phyloP scores from a whole-genome alignment of 2,329 filamentous ascomycete species.

The Ophiostoma australiae region DNA sequence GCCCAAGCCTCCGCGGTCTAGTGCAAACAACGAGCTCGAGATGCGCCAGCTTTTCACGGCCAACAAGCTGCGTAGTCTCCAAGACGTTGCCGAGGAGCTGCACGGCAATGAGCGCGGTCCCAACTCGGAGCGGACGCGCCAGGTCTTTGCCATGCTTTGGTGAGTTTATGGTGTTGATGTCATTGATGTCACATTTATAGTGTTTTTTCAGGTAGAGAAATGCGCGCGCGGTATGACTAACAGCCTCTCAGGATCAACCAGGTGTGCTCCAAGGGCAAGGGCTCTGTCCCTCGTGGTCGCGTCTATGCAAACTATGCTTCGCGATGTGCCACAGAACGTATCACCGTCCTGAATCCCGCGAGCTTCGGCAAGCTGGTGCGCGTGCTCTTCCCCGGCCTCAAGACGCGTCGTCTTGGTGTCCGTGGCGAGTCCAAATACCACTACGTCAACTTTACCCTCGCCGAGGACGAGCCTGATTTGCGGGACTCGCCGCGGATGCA shows the following conservation, averaged over 20 bases:
- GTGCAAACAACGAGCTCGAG: conserved; percentile 74
- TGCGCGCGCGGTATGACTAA: conserved; percentile 22
- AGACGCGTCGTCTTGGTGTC: conserved; percentile 85
- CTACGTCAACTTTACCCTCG: conserved; percentile 66
- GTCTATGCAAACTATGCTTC: conserved; percentile 96
- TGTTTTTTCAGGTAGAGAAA: too few relatives aligned
- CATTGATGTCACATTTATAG: background rate
- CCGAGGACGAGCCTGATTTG: conserved; percentile 51
- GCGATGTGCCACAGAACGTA: conserved; percentile 84
- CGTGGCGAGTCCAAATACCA: conserved; percentile 98
- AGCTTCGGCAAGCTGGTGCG: conserved; percentile 97
- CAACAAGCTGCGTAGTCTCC: conserved; percentile 62
- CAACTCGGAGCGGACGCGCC: conserved; percentile 75
- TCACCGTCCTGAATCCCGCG: conserved; percentile 91
- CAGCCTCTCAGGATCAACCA: conserved; percentile 59
- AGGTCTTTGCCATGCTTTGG: conserved; percentile 87
- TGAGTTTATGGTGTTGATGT: conserved; percentile 41
- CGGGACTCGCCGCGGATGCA: conserved; percentile 44
- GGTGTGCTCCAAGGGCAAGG: conserved; percentile 68
- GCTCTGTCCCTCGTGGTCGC: conserved; percentile 83
- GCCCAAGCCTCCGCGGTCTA: conserved; percentile 59
- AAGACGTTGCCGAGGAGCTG: conserved; percentile 69
- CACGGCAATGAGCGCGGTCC: conserved; percentile 75
- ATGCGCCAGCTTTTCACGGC: conserved; percentile 69
- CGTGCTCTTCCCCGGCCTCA: conserved; percentile 91